Evolutionary conservation across 75 land plant species (phyloP).

Genomic region (Cunninghamia lanceolata): DNA sequence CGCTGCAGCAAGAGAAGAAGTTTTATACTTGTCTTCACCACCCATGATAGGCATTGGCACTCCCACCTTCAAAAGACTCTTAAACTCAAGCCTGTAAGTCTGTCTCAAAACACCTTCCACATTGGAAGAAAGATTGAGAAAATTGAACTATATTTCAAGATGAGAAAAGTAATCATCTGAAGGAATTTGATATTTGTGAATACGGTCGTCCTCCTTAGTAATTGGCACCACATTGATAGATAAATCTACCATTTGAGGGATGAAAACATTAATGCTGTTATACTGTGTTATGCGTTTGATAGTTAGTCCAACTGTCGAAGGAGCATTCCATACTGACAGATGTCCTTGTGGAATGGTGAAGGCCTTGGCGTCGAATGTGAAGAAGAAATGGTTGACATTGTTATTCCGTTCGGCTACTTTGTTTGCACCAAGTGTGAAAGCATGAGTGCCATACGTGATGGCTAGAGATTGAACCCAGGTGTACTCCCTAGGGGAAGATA

Average conservation of each 20-base stretch:
- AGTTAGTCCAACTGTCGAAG: neutral
- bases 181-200: constrained; percentile 39
- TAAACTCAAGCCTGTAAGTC: constrained; percentile 54
- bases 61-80: constrained; percentile 53
- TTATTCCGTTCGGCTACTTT: constrained; percentile 22
- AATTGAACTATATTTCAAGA: too few relatives aligned
- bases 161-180: too few relatives aligned
- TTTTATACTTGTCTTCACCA: too few relatives aligned
- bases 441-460: constrained; percentile 26
- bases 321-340: constrained; percentile 15
- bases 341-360: constrained; percentile 10
- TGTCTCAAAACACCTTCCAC: constrained; percentile 60
- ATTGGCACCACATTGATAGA: constrained; percentile 26
- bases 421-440: constrained; percentile 20
- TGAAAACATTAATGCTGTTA: constrained; percentile 30
- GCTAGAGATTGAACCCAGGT: constrained; percentile 43
- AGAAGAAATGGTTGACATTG: constrained; percentile 19
- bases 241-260: too few relatives aligned
- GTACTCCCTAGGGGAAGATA: too few relatives aligned
- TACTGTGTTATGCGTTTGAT: constrained; percentile 15
- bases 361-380: constrained; percentile 18
- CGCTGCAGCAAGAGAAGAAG: constrained; percentile 39
- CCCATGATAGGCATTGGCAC: constrained; percentile 63
- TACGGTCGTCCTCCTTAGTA: constrained; percentile 19
- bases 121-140: too few relatives aligned